Conservation (phyloP, 805 yeast species). For the Cyberlindnera americana region DNA sequence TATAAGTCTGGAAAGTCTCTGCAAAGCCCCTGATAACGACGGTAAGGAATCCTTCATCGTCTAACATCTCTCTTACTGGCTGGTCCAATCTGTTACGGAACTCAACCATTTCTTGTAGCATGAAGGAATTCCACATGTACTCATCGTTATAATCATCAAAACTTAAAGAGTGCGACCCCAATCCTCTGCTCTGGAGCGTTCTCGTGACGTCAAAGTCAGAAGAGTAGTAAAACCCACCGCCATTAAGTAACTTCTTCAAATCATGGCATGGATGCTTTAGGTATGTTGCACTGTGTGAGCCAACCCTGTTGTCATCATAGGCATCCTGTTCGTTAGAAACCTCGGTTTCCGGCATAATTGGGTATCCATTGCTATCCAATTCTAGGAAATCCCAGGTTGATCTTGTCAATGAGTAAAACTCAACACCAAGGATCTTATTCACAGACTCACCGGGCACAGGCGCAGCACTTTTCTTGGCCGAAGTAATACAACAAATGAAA, state of each 20-base stretch:
- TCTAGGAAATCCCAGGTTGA: conserved; percentile 78
- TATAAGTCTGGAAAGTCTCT: conserved; percentile 53
- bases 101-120: conserved; percentile 54
- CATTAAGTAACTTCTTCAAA: conserved; percentile 68
- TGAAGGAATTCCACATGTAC: conserved; percentile 95
- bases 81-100: conserved; percentile 70
- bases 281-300: conserved; percentile 11
- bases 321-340: conserved; percentile 22
- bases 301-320: conserved; percentile 9
- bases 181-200: conserved; percentile 74
- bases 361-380: conserved; percentile 65
- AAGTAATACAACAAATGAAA: conserved; percentile 77
- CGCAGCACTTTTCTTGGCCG: conserved; percentile 70
- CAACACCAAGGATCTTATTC: conserved; percentile 78
- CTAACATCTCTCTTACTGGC: conserved; percentile 56
- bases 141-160: conserved; percentile 56
- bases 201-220: conserved; percentile 90
- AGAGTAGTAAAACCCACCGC: conserved; percentile 91
- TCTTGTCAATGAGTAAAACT: conserved; percentile 71
- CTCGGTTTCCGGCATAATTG: conserved; percentile 41
- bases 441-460: conserved; percentile 81
- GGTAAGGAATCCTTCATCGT: conserved; percentile 76
- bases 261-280: conserved; percentile 69
- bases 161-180: conserved; percentile 38
- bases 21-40: conserved; percentile 96